Conservation (phyloP, 1,284 basidiomycete genomes). For the Abortiporus biennis region DNA sequence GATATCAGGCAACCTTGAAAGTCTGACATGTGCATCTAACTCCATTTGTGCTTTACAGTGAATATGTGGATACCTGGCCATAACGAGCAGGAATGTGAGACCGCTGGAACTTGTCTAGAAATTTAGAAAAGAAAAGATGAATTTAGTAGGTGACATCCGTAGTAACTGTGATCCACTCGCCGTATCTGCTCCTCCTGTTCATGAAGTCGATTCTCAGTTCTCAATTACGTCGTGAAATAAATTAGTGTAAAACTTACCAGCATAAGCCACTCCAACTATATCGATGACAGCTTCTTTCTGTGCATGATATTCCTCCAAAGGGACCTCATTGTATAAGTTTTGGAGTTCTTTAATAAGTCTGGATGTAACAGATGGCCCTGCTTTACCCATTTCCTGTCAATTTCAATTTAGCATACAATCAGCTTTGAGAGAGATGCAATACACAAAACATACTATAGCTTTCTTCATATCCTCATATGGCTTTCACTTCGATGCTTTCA, state of each 20-base stretch:
- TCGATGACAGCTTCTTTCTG: conserved; percentile 2
- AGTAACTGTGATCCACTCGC: background rate
- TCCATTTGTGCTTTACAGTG: conserved; percentile 29
- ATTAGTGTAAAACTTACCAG: background rate
- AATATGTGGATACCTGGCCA: conserved; percentile 28
- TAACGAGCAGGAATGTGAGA: conserved; percentile 31
- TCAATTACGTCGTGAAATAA: background rate
- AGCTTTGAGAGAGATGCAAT: background rate
- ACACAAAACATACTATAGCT: background rate
- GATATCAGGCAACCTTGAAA: conserved; percentile 25
- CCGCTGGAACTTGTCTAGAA: no score
- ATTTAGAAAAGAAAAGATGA: background rate
- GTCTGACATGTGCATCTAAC: conserved; percentile 21
- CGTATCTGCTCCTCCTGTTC: no score
- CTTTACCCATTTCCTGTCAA: background rate
- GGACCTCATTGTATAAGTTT: background rate
- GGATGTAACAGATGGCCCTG: background rate
- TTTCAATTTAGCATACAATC: no score
- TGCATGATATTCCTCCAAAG: background rate
- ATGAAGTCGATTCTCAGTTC: background rate
- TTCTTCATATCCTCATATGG: conserved; percentile 5
- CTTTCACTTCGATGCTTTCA: conserved; percentile 5
- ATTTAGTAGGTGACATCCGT: background rate
- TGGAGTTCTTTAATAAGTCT: background rate
- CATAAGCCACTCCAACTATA: conserved; percentile 4